These are phyloP conservation scores for Globisporangium irregulare DNA, from an alignment of 352 stramenopile species.

Conservation along the genomic window DNA sequence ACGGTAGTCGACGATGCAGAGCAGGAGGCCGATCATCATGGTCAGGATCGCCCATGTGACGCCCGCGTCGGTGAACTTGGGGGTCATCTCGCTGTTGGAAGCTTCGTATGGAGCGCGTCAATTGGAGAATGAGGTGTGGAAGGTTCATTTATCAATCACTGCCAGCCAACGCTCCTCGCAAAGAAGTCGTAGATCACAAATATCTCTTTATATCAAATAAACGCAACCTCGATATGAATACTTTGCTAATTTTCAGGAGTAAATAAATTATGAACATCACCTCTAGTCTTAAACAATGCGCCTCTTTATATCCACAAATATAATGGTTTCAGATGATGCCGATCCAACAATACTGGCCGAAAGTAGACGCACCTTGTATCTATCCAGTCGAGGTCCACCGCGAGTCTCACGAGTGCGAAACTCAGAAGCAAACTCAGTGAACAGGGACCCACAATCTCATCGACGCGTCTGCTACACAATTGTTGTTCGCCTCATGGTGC, in stretches of 20 bases:
- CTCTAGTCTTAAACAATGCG: background rate
- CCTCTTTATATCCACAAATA: background rate
- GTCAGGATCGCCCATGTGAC: background rate
- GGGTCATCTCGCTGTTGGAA: background rate
- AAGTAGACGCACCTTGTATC: background rate
- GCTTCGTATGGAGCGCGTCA: background rate
- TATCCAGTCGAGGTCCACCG: background rate
- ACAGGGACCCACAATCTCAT: background rate
- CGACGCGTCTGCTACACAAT: too few species aligned
- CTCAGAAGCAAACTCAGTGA: background rate
- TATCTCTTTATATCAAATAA: too few species aligned
- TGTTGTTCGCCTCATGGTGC: too few species aligned
- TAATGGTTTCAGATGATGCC: background rate
- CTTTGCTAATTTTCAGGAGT: too few species aligned
- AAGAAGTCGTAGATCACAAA: too few species aligned
- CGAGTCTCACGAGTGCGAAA: background rate
- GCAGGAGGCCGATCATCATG: background rate
- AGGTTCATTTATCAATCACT: too few species aligned
- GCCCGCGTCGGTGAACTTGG: background rate
- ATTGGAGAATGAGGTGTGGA: background rate
- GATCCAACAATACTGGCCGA: background rate
- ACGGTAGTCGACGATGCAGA: background rate
- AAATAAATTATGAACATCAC: background rate
- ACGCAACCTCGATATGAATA: too few species aligned
- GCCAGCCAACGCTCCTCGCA: too few species aligned